Percentiles rank a stretch among this genome's conserved stretches.
phyloP scores from a whole-genome alignment of 805 yeast species.

The Schwanniomyces polymorphus region DNA sequence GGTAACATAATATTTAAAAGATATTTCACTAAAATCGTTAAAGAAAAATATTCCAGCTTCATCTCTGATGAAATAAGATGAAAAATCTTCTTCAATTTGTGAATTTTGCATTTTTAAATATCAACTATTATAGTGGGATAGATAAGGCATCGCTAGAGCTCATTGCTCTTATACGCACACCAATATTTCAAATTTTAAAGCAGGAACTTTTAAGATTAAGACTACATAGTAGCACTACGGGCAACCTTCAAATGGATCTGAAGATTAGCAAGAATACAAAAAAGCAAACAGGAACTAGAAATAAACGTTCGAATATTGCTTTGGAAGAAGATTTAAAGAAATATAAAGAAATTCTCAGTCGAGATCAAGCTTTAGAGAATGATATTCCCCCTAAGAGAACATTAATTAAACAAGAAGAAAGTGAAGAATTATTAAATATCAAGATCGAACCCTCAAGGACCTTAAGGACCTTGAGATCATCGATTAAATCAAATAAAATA shows the following conservation, averaged over 20 bases:
- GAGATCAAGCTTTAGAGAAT: constrained; percentile 15
- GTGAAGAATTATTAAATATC: background rate
- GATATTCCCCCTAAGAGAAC: constrained; percentile 27
- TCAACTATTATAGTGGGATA: background rate
- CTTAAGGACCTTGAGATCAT: background rate
- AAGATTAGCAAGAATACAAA: background rate
- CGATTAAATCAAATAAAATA: background rate
- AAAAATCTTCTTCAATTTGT: no score
- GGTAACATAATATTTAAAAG: no score
- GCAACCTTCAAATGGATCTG: background rate
- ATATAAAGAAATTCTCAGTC: constrained; percentile 16
- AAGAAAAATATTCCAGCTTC: no score
- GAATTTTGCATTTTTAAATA: no score
- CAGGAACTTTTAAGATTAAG: background rate
- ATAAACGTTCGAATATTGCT: constrained; percentile 7
- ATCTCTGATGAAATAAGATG: no score
- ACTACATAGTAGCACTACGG: background rate
- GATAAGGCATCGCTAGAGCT: background rate
- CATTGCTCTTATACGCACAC: background rate
- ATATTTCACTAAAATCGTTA: no score
- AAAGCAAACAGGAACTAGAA: background rate
- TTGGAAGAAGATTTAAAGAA: constrained; percentile 16
- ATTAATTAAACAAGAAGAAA: constrained; percentile 4
- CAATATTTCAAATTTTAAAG: background rate
- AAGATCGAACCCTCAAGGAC: background rate